phyloP scores from a whole-genome alignment of 2,329 filamentous ascomycete genomes.

The Penicillium sp. region DNA sequence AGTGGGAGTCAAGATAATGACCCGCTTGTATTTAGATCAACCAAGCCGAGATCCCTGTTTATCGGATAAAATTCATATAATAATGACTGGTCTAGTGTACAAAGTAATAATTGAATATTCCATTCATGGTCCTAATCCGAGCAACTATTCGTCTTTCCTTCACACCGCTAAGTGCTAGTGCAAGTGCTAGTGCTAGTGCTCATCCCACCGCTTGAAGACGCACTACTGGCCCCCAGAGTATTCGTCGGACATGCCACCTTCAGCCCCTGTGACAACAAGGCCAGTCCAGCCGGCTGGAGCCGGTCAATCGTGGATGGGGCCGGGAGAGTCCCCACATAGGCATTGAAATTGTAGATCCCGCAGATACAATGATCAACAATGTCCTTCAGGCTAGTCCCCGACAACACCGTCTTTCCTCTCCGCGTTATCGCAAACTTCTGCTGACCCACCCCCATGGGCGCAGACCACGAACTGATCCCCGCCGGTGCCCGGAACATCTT shows the following conservation, averaged over 20 bases:
- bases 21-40: neutral
- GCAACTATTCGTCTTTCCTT: neutral
- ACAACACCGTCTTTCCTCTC: slow-evolving; percentile 42
- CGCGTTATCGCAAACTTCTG: slow-evolving; percentile 51
- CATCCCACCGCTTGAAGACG: neutral
- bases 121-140: neutral
- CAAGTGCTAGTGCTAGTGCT: neutral
- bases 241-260: slow-evolving; percentile 30
- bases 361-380: slow-evolving; percentile 51
- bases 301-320: slow-evolving; percentile 32
- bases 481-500: slow-evolving; percentile 49
- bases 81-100: neutral
- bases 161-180: neutral
- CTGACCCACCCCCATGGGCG: slow-evolving; percentile 50
- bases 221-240: slow-evolving; percentile 17
- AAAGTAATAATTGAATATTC: neutral
- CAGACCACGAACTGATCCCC: slow-evolving; percentile 46
- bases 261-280: slow-evolving; percentile 29
- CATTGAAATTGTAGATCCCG: slow-evolving; percentile 59
- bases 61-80: neutral
- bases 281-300: slow-evolving; percentile 36
- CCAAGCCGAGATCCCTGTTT: neutral
- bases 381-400: slow-evolving; percentile 52
- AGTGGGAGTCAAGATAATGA: slow-evolving; percentile 3
- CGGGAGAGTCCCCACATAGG: slow-evolving; percentile 55